Evolutionary conservation across 108 stramenopile genomes (phyloP), one percentile per base, ranked within the genome.

Genomic region (Aurantiochytrium sp.): DNA sequence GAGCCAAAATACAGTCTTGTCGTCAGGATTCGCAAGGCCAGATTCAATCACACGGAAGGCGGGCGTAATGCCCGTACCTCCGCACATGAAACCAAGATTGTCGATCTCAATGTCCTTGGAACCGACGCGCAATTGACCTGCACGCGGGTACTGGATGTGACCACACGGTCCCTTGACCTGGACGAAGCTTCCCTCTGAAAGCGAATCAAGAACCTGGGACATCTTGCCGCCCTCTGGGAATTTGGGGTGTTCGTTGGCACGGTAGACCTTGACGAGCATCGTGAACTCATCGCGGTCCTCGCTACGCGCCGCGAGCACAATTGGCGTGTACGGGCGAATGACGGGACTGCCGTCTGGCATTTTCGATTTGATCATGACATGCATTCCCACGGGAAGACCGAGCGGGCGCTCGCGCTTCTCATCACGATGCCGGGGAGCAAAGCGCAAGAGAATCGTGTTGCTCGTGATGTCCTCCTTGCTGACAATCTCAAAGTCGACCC

Each of bases 11-110:
- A 14, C 5, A 14, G 94, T 94, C 42, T 89, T 90, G 73, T 96
- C 95, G 43, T 92, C 90, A 28, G 95, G 93, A 90, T 97, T 93
- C 6, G 88, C 88, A 5, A 97, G 95, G 12, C 95, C 92, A 4
- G 96, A 96, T 60, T 97, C 89, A 64, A 97, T 93, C 4, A 98
- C 91, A 90, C 98, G 99, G 29, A 98, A 93, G 96, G 97, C 97
- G 45, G 99, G 99, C 12, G 99, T 99, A 91, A 99, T 97, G 18
- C 99, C 99, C 10, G 99, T 98, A n/a, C 99, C 99, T 8, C 99
- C 99, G 28, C 98, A 98, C 89, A 99, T 96, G 97, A 98, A 96
- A 53, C 96, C 96, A 88, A 99, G 92, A 83, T 96, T 92, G 5
- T 91, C 93, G 53, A 92, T 93, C 16, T 93, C 44, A 64, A 47